Evolutionary conservation across 2,329 filamentous ascomycete genomes (phyloP), one percentile per base, ranked within the genome.

Genomic region (Botryosphaeria dothidea): DNA sequence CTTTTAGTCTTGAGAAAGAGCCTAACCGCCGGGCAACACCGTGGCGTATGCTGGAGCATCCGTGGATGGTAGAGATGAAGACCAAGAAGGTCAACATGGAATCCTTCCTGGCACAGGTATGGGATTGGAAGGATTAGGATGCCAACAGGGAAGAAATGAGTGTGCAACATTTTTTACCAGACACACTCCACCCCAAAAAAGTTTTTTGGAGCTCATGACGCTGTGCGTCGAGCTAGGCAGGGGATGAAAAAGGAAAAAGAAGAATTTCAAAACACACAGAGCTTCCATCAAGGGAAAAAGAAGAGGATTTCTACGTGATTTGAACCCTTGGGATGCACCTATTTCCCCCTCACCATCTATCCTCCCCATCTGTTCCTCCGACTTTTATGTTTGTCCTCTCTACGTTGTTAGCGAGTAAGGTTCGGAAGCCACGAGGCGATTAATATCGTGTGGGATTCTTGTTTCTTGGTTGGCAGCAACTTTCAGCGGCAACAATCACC

Each of bases 41-140:
- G 13, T 99, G 95, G 95, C 92, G 94, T 73, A 99, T 99, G 93
- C 87, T 97, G 68, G 95, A 99, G 75, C 95, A 99, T 80, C 95
- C 95, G 1, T 99, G 95, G 95, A 97, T 99, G 90, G 83, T 92
- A 46, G 95, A 99, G 74, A 98, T 98, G 92, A 90, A 90, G 73
- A 85, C 88, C 63, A 98, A 97, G 84, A 92, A 95, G 71, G 95
- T 99, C 76, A 98, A 98, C 79, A 98, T 99, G 93, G 88, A 88
- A 69, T 91, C 93, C 73, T 99, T 97, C 79, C 85, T 99, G 66
- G 88, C 90, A 67, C 93, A 95, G 72, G 95, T 99, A 48, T 99
- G 95, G 95, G 95, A 93, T 66, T 99, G 95, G 95, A 89, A 95
- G 69, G 88, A 92, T 68, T 88, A 76, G 41, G 21, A 41, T 15